These are phyloP conservation scores for Fusarium caatingaense DNA, from an alignment of 2,329 filamentous ascomycete species.

Conservation along the genomic window DNA sequence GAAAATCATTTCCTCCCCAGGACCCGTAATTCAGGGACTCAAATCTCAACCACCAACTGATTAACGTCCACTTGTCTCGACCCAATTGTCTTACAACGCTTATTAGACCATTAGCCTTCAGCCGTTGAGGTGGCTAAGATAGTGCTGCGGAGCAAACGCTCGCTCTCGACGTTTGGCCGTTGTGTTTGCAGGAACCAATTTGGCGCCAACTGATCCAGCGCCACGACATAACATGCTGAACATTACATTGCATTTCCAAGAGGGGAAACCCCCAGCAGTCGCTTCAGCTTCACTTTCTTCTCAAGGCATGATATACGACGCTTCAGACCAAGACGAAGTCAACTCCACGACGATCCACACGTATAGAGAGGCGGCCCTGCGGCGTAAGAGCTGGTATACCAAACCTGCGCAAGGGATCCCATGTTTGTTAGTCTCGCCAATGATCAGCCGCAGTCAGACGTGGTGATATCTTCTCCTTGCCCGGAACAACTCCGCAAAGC, in stretches of 20 bases:
- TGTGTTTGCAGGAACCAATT: slow-evolving; percentile 32
- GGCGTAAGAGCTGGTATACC: slow-evolving; percentile 16
- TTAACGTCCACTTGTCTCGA: slow-evolving; percentile 26
- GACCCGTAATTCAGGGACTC: slow-evolving; percentile 7
- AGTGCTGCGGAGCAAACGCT: slow-evolving; percentile 27
- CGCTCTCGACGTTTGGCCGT: slow-evolving; percentile 37
- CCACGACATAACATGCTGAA: slow-evolving; percentile 1
- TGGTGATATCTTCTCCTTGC: slow-evolving; percentile 13
- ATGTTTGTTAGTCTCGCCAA: slow-evolving; percentile 18
- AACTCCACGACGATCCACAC: slow-evolving; percentile 38
- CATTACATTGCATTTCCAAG: not conserved
- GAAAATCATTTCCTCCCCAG: not conserved
- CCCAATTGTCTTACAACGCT: slow-evolving; percentile 21
- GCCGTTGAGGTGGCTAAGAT: slow-evolving; percentile 13
- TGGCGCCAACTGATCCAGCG: slow-evolving; percentile 16
- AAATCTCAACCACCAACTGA: slow-evolving; percentile 3
- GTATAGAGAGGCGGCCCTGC: slow-evolving; percentile 29
- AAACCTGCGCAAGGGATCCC: slow-evolving; percentile 37
- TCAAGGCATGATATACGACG: slow-evolving; percentile 14
- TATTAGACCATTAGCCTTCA: slow-evolving; percentile 1
- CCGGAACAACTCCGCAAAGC: slow-evolving; percentile 36
- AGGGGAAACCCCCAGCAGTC: slow-evolving; percentile 20
- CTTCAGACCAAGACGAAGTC: slow-evolving; percentile 24
- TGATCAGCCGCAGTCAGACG: slow-evolving; percentile 15
- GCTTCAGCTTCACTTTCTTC: slow-evolving; percentile 9